phyloP scores from a whole-genome alignment of 1,139 yeast species.

The Protomyces gravidus region DNA sequence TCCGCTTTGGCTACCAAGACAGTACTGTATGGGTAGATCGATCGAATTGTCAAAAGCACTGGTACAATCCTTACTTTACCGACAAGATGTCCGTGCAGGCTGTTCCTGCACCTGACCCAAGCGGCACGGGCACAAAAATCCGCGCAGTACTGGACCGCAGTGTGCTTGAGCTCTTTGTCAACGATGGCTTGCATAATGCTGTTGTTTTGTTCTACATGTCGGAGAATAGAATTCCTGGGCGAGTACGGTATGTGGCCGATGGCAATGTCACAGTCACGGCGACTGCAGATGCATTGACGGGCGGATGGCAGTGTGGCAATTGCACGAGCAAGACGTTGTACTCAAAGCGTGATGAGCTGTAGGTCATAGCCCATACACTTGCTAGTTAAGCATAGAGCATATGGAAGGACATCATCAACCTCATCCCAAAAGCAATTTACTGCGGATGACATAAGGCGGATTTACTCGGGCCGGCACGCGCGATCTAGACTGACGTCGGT shows the following conservation, averaged over 20 bases:
- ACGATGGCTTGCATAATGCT: conserved; percentile 19
- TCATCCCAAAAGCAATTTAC: too few relatives aligned
- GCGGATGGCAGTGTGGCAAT: conserved; percentile 11
- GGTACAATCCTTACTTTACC: conserved; percentile 21
- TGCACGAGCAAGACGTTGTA: neutral
- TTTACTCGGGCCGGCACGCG: too few relatives aligned
- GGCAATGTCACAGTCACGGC: conserved; percentile 9
- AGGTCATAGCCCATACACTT: too few relatives aligned
- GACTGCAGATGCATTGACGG: conserved; percentile 1
- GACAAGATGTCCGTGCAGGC: conserved; percentile 8
- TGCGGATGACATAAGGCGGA: too few relatives aligned
- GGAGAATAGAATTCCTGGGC: conserved; percentile 4
- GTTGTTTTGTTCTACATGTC: conserved; percentile 21
- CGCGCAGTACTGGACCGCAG: conserved; percentile 18
- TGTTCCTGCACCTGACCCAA: conserved; percentile 7
- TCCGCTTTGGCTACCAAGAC: conserved; percentile 12
- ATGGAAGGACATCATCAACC: too few relatives aligned
- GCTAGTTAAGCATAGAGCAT: too few relatives aligned
- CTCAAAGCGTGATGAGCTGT: neutral
- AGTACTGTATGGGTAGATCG: conserved; percentile 22
- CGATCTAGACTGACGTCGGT: too few relatives aligned
- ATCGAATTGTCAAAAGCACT: conserved; percentile 3
- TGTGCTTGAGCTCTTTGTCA: conserved; percentile 21
- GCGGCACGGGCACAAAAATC: neutral
- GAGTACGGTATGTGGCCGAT: conserved; percentile 4